A percentile compares a stretch with the other conserved stretches of the same genome.
These are phyloP conservation scores for Aspergillus nidulans DNA, from an alignment of 495 filamentous ascomycete genomes.

Conservation along the genomic window DNA sequence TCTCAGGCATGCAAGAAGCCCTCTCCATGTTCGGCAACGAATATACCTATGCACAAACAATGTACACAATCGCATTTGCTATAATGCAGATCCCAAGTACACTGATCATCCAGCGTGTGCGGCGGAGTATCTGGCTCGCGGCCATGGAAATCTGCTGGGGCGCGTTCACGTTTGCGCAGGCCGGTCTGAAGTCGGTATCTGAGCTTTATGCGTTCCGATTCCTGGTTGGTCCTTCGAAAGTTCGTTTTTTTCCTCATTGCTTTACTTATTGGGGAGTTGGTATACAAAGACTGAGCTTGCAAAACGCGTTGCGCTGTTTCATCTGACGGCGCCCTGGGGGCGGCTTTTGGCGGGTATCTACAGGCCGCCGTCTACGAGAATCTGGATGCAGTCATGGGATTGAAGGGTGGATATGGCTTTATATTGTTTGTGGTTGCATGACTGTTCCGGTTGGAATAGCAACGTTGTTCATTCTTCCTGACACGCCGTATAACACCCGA, in stretches of 20 bases:
- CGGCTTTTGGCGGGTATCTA: conserved; percentile 19
- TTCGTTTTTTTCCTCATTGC: conserved; percentile 14
- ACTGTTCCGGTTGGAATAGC: conserved; percentile 17
- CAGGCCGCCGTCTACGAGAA: conserved; percentile 21
- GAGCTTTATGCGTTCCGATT: conserved; percentile 21
- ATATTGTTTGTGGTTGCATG: conserved; percentile 22
- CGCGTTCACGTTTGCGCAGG: conserved; percentile 32
- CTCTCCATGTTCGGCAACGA: conserved; percentile 27
- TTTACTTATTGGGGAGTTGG: conserved; percentile 18
- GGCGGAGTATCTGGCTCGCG: conserved; percentile 32
- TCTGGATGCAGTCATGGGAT: conserved; percentile 16
- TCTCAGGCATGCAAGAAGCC: conserved; percentile 19
- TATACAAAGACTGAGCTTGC: conserved; percentile 21
- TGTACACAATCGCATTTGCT: conserved; percentile 17
- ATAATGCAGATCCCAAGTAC: conserved; percentile 20
- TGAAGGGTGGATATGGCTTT: conserved; percentile 22
- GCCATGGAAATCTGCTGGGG: conserved; percentile 42
- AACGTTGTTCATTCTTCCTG: conserved; percentile 14
- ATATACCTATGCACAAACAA: conserved; percentile 21
- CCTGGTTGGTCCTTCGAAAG: conserved; percentile 18
- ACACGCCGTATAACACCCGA: conserved; percentile 15
- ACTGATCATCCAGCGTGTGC: conserved; percentile 17
- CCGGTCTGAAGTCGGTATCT: conserved; percentile 9
- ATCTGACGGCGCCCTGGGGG: conserved; percentile 18
- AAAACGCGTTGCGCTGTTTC: conserved; percentile 17